phyloP scores from a whole-genome alignment of 768 basidiomycete genomes.

The Neoboletus magnificus region DNA sequence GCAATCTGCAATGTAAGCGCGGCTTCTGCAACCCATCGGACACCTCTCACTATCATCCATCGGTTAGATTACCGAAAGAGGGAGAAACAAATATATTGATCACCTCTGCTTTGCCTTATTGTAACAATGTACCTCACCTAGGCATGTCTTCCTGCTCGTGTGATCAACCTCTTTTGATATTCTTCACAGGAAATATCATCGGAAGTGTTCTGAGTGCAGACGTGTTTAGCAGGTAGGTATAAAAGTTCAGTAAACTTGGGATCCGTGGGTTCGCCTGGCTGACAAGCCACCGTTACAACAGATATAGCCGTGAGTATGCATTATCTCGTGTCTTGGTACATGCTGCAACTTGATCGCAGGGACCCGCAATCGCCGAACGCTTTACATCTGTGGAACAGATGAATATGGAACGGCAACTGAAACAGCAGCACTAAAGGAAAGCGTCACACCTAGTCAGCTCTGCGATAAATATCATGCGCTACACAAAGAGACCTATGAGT shows the following conservation, averaged over 20 bases:
- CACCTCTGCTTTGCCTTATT: constrained; percentile 94
- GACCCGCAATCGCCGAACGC: constrained; percentile 81
- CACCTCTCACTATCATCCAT: neutral
- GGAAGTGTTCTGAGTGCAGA: constrained; percentile 97
- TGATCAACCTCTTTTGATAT: constrained; percentile 3
- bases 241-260: neutral
- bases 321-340: neutral
- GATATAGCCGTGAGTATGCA: constrained; percentile 56
- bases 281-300: constrained; percentile 21
- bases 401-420: constrained; percentile 99
- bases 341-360: constrained; percentile 25
- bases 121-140: constrained; percentile 96
- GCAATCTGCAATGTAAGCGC: constrained; percentile 43
- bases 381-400: constrained; percentile 97
- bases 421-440: constrained; percentile 91
- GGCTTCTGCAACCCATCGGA: neutral
- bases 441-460: constrained; percentile 69
- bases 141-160: constrained; percentile 45
- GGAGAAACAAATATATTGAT: constrained; percentile 88
- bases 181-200: constrained; percentile 71
- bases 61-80: constrained; percentile 64
- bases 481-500: constrained; percentile 91
- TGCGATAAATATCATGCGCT: constrained; percentile 90
- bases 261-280: neutral
- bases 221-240: constrained; percentile 84